A percentile compares a stretch with the other conserved stretches of the same genome.
Conservation (phyloP, 768 basidiomycete genomes). For the Termitomyces sp. region DNA sequence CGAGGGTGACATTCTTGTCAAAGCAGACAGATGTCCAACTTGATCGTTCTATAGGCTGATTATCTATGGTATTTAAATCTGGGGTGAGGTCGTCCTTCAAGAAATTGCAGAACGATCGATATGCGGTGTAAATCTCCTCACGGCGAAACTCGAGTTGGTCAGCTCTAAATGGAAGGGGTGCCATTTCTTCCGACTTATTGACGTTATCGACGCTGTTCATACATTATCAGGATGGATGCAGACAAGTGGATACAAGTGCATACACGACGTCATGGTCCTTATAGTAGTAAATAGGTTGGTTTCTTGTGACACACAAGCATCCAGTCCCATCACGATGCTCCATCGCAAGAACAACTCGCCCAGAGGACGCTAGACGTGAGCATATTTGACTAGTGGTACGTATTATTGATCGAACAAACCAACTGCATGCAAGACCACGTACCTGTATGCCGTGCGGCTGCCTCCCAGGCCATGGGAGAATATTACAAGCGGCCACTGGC, state of each 20-base stretch:
- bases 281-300: constrained; percentile 42
- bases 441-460: constrained; percentile 66
- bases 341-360: constrained; percentile 74
- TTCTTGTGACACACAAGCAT: constrained; percentile 38
- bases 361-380: constrained; percentile 65
- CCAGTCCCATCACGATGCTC: constrained; percentile 84
- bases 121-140: constrained; percentile 62
- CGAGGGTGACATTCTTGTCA: constrained; percentile 29
- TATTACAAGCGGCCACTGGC: constrained; percentile 70
- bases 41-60: constrained; percentile 24
- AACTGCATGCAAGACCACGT: neutral
- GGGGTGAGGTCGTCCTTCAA: constrained; percentile 27
- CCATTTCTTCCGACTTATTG: constrained; percentile 15
- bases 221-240: neutral
- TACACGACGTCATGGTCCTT: constrained; percentile 52
- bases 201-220: constrained; percentile 22
- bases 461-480: constrained; percentile 86
- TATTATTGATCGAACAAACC: neutral
- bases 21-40: constrained; percentile 37
- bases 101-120: constrained; percentile 53
- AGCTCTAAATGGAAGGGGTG: constrained; percentile 45
- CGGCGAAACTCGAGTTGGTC: constrained; percentile 69
- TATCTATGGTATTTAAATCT: constrained; percentile 34
- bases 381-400: constrained; percentile 55
- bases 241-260: constrained; percentile 13